phyloP scores from a whole-genome alignment of 2,329 filamentous ascomycete species.

The Aspergillus sergii region DNA sequence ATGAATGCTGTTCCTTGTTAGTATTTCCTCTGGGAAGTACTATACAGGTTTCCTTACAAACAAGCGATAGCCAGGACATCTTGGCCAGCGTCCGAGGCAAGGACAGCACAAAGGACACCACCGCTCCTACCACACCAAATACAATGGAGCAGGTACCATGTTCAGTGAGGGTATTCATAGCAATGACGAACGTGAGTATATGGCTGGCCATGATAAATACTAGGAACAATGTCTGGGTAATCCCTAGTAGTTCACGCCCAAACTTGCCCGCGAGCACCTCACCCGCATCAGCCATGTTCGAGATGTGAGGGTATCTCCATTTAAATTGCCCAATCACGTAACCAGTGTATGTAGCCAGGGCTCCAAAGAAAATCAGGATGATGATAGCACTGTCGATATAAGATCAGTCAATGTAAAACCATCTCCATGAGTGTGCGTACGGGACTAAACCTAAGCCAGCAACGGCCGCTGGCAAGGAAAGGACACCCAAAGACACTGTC shows the following conservation, averaged over 20 bases:
- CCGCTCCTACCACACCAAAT: constrained; percentile 62
- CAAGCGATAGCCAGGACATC: constrained; percentile 64
- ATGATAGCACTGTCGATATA: constrained; percentile 49
- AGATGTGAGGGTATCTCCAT: constrained; percentile 58
- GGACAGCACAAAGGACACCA: constrained; percentile 61
- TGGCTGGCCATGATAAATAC: constrained; percentile 74
- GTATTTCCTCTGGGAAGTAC: neutral
- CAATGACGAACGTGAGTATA: constrained; percentile 69
- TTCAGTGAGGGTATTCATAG: constrained; percentile 65
- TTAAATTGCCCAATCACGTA: constrained; percentile 64
- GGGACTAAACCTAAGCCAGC: constrained; percentile 57
- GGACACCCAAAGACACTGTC: constrained; percentile 59
- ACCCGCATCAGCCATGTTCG: constrained; percentile 70
- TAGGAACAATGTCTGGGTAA: constrained; percentile 65
- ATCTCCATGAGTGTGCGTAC: constrained; percentile 28
- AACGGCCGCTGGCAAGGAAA: constrained; percentile 57
- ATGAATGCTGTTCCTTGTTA: constrained; percentile 53
- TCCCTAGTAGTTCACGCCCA: constrained; percentile 64
- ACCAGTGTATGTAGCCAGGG: constrained; percentile 62
- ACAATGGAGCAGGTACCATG: constrained; percentile 66
- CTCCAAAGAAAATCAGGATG: constrained; percentile 55
- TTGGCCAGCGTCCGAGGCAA: constrained; percentile 65
- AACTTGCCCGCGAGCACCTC: constrained; percentile 62
- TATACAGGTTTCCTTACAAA: constrained; percentile 39
- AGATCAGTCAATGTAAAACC: neutral